These are phyloP conservation scores for Paraglomus occultum DNA, from an alignment of 192 early-diverging fungal species.

Conservation along the genomic window DNA sequence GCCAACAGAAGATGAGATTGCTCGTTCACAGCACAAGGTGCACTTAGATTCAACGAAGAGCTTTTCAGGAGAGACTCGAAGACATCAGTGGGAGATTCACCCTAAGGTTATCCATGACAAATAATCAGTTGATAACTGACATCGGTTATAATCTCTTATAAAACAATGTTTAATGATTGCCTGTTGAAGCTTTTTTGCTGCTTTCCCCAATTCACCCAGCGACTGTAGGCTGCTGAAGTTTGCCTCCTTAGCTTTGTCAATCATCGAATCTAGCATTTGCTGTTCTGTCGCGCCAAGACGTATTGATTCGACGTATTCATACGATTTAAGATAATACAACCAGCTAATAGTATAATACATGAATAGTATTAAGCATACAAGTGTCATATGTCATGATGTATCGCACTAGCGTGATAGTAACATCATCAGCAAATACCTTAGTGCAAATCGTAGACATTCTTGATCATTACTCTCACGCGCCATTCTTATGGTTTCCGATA, in stretches of 20 bases:
- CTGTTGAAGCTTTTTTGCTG: constrained; percentile 24
- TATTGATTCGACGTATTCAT: not conserved
- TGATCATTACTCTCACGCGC: constrained; percentile 43
- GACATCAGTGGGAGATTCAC: constrained; percentile 16
- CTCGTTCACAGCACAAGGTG: constrained; percentile 1
- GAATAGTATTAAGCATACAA: no score
- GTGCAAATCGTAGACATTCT: constrained; percentile 45
- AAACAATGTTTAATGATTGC: not conserved
- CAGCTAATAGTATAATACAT: constrained; percentile 15
- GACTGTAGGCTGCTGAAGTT: constrained; percentile 17
- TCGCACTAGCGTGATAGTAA: no score
- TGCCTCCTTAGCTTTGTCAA: constrained; percentile 21
- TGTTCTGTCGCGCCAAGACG: constrained; percentile 12
- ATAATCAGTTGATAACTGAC: no score
- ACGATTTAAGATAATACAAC: constrained; percentile 28
- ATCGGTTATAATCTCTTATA: no score
- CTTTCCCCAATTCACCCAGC: constrained; percentile 25
- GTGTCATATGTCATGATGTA: no score
- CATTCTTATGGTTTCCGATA: constrained; percentile 41
- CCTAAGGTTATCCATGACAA: not conserved
- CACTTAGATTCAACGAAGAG: constrained; percentile 13
- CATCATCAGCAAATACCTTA: constrained; percentile 31
- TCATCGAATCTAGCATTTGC: constrained; percentile 29
- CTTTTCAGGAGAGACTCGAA: constrained; percentile 27
- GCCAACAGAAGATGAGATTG: constrained; percentile 22